Conservation (phyloP, 371 early-diverging fungal species). For the Zopfochytrium polystomum region DNA sequence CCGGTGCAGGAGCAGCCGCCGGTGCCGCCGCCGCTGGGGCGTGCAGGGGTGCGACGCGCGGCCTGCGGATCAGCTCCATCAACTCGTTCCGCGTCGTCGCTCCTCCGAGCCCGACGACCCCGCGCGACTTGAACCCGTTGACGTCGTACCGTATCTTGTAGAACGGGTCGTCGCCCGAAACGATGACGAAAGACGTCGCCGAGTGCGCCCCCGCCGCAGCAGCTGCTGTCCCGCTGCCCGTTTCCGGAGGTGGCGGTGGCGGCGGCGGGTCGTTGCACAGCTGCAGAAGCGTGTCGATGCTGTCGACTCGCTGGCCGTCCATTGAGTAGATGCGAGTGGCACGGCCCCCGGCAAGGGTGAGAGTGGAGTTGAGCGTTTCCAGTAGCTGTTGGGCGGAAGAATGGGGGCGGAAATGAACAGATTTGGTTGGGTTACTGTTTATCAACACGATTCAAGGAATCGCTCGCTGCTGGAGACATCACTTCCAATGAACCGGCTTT, state of each 20-base stretch:
- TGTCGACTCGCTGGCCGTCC: conserved; percentile 28
- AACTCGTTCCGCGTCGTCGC: no score
- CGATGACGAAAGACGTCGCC: conserved; percentile 36
- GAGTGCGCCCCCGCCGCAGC: conserved; percentile 24
- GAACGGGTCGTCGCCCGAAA: conserved; percentile 43
- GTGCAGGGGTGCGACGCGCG: no score
- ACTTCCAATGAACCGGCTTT: no score
- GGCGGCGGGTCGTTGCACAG: conserved; percentile 11
- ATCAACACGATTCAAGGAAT: neutral
- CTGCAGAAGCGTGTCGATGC: conserved; percentile 26
- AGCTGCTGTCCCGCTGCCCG: conserved; percentile 14
- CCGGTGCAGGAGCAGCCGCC: no score
- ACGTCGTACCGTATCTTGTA: conserved; percentile 37
- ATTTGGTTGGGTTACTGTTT: no score
- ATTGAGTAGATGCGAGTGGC: conserved; percentile 36
- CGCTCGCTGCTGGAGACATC: no score
- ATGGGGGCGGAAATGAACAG: conserved; percentile 3
- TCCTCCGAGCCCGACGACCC: conserved; percentile 17
- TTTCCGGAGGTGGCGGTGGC: conserved; percentile 26
- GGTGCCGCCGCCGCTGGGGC: no score
- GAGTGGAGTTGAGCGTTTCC: conserved; percentile 35
- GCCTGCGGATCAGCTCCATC: no score
- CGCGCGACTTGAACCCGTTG: conserved; percentile 8
- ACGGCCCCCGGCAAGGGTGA: conserved; percentile 32
- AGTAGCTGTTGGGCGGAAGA: conserved; percentile 29